Base-by-base conservation (phyloP, 2,329 filamentous ascomycete species). In the Colletotrichum godetiae region DNA sequence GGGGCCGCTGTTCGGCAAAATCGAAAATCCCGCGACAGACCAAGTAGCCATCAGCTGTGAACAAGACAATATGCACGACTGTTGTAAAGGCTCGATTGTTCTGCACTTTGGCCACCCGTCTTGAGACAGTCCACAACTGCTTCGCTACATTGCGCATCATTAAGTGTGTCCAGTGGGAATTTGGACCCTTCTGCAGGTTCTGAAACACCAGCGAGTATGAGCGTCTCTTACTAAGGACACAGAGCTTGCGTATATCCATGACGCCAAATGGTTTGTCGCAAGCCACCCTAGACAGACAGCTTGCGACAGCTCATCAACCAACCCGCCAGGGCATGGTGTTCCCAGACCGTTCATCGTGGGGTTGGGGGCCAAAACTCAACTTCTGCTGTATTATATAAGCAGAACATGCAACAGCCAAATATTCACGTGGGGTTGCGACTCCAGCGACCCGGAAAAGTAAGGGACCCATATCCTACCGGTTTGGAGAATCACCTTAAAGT, bases 361-460 rank as follows among this genome's bases (percentile, higher is more conserved):
- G 52, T 60, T 64, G 59, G 66, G 66, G 53, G 59, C 70, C 66
- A 46, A 60, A 60, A 55, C 24, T 19, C 33, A 11, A 29, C 7
- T 29, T 66, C 13, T 13, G 6, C 12, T 15, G 7, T 49, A 24
- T 60, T 61, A 71, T n/a, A 37, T 66, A 56, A 70, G 67, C 60
- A n/a, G 46, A 13, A 42, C 57, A 49, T 65, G 60, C 56, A n/a
- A 33, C 13, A 15, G 24, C 29, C 22, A 8, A 22, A 35, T 11
- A 6, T 11, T 59, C 53, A 59, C 42, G 42, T 58, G 64, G 55
- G 22, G 64, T 15, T 13, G 24, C 8, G 65, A 58, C 35, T 73
- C 70, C 71, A 61, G 55, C 33, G 33, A 73, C 67, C 57, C 52
- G 71, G 71, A 65, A 73, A 52, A 29, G 58, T 60, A 37, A 29